Evolutionary conservation across 2,329 filamentous ascomycete species (phyloP), one percentile per base, ranked within the genome.

Genomic region (Penicillium hesseltinei): DNA sequence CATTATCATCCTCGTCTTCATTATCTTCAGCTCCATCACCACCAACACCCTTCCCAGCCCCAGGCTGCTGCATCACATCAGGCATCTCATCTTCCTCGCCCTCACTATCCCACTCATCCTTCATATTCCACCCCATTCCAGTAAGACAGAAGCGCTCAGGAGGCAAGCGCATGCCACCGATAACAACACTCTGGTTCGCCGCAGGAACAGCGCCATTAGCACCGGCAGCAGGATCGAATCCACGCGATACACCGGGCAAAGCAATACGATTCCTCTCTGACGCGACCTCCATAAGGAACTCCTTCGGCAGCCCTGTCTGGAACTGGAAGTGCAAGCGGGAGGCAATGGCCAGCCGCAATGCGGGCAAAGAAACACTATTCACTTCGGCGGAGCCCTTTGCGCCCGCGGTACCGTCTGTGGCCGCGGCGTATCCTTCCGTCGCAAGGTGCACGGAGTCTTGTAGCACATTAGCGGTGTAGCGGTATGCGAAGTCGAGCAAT

Each of bases 121-220:
- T 80, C 71, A 85, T 69, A 38, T 78, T 77, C 83, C 82, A 85
- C 35, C 79, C 81, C 9, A 77, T 75, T 0, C 83, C 83, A 4
- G 82, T 84, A 49, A 84, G 73, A 69, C 82, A 84, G 65, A 86
- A 87, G 69, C 84, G 75, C 77, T 88, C 85, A 15, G 82, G 82
- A 59, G 85, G 85, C 66, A 88, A 68, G 56, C 84, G 75, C 57
- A 87, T 75, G 3, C 84, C 85, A 66, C 79, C 77, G 64, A 80
- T 74, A 50, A 75, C 62, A 8, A 77, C 66, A 58, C 75, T 73
- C 53, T 71, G 72, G 42, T 69, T 68, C 19, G 66, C 62, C 2
- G 62, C 58, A 17, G 57, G 23, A 51, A 52, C 53, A 44, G 62
- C 58, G 60, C 70, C 53, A 68, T 63, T 62, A 51, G 61, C 58